Conservation (phyloP, 1,284 basidiomycete genomes). For the Microbotryum silenes-acaulis region DNA sequence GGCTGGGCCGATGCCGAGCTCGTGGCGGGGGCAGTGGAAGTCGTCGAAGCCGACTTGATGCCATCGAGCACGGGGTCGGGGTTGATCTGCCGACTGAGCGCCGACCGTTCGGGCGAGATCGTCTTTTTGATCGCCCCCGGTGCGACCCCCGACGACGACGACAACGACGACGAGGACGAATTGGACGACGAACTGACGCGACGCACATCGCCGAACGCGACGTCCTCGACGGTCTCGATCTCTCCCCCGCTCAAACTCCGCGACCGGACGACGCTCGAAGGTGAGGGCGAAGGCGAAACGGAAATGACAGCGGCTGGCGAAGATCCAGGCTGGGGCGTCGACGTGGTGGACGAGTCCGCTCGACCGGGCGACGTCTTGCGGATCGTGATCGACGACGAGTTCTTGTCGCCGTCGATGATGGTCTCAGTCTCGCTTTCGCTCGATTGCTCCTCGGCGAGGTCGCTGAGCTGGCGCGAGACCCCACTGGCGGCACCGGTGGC, state of each 20-base stretch:
- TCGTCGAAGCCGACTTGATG: too few species aligned
- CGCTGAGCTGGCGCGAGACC: not conserved
- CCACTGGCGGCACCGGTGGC: not conserved
- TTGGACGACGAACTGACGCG: too few species aligned
- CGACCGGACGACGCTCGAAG: conserved; percentile 5
- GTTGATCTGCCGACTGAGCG: too few species aligned
- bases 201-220: too few species aligned
- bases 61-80: too few species aligned
- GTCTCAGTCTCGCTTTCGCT: conserved; percentile 15
- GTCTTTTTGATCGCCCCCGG: too few species aligned
- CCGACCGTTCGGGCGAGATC: too few species aligned
- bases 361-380: conserved; percentile 1
- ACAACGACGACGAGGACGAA: too few species aligned
- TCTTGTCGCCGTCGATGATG: not conserved
- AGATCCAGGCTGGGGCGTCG: not conserved
- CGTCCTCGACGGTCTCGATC: not conserved
- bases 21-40: too few species aligned
- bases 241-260: not conserved
- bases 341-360: not conserved
- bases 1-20: not conserved
- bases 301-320: conserved; percentile 11
- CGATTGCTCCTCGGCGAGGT: conserved; percentile 7
- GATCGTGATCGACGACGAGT: not conserved
- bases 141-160: not conserved
- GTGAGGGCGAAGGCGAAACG: not conserved